A percentile compares a stretch with the other conserved stretches of the same genome.
Evolutionary conservation across 73 alveolate genomes (phyloP).

Genomic region (Paramecium primaurelia): DNA sequence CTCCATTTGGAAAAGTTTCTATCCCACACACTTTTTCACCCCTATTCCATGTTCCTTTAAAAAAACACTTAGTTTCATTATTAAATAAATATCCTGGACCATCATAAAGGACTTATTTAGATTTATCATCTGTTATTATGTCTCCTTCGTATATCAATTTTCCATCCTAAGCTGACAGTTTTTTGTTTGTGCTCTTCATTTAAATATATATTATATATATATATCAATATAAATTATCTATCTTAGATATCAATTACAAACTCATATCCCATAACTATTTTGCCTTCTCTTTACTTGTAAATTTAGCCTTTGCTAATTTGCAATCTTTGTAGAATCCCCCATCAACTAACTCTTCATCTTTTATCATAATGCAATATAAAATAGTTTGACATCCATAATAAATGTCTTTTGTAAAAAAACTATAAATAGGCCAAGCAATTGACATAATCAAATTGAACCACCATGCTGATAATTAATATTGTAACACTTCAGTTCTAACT

Average conservation of each 20-base stretch:
- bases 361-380: background rate
- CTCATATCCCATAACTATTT: background rate
- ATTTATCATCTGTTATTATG: background rate
- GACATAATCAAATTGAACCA: background rate
- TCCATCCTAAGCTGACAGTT: background rate
- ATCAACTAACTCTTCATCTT: background rate
- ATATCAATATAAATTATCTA: background rate
- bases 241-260: background rate
- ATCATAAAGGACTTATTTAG: background rate
- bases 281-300: conserved; percentile 14
- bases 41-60: conserved; percentile 43
- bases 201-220: background rate
- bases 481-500: background rate
- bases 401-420: background rate
- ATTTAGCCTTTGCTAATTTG: background rate
- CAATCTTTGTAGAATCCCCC: conserved; percentile 46
- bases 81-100: conserved; percentile 49
- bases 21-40: conserved; percentile 45
- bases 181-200: background rate
- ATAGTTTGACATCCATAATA: conserved; percentile 44
- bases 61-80: conserved; percentile 47
- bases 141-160: background rate
- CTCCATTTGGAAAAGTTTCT: conserved; percentile 60
- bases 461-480: background rate
- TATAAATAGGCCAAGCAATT: conserved; percentile 5